Conservation (phyloP, 768 basidiomycete species). For the Phanerochaete carnosa region DNA sequence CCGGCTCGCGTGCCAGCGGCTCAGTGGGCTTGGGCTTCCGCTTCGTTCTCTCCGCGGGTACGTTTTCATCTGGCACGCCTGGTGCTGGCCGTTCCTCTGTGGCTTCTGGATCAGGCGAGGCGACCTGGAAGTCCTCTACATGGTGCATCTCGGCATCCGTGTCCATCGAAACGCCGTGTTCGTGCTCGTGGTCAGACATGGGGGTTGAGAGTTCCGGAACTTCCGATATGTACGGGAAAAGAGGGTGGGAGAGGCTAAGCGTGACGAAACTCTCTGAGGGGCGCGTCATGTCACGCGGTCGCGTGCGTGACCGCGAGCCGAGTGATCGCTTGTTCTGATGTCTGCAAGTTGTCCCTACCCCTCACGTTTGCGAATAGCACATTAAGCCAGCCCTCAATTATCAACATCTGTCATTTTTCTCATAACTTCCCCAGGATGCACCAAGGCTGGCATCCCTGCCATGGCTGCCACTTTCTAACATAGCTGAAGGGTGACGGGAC, state of each 20-base stretch:
- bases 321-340: too few species aligned
- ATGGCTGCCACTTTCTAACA: too few species aligned
- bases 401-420: too few species aligned
- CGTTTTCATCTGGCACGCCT: not conserved
- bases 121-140: not conserved
- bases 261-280: not conserved
- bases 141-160: not conserved
- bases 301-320: not conserved
- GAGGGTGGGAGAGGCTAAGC: not conserved
- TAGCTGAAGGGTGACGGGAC: too few species aligned
- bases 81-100: not conserved
- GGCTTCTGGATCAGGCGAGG: not conserved
- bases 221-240: not conserved
- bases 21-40: not conserved
- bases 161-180: not conserved
- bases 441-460: too few species aligned
- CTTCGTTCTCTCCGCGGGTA: not conserved
- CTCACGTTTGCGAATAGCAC: too few species aligned
- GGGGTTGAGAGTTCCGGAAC: not conserved
- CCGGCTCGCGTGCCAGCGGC: constrained; percentile 35
- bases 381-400: too few species aligned
- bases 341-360: too few species aligned
- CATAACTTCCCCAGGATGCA: too few species aligned
- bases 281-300: not conserved
- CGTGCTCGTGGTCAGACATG: not conserved